Evolutionary conservation across 495 filamentous ascomycete genomes (phyloP).

Genomic region (Evernia prunastri): DNA sequence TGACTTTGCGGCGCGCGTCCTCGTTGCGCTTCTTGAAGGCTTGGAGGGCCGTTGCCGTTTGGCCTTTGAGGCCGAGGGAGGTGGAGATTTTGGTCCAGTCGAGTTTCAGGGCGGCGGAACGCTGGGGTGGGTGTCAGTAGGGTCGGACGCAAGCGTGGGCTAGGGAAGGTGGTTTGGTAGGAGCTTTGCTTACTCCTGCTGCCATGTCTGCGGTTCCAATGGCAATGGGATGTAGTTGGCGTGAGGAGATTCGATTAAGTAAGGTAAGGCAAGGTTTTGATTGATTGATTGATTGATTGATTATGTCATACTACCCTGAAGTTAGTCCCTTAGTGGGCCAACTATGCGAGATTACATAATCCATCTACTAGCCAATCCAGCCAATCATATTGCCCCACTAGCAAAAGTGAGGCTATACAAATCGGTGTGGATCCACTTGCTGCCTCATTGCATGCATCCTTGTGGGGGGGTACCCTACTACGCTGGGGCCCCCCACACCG

Average conservation of each 20-base stretch:
- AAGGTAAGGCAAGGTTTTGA: too few relatives aligned
- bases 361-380: too few relatives aligned
- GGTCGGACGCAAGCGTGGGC: background rate
- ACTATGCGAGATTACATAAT: too few relatives aligned
- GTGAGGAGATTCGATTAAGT: constrained; percentile 44
- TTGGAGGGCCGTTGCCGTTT: constrained; percentile 81
- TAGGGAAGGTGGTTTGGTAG: background rate
- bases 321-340: too few relatives aligned
- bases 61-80: constrained; percentile 91
- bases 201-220: constrained; percentile 60
- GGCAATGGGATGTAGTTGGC: constrained; percentile 25
- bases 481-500: too few relatives aligned
- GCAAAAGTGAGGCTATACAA: too few relatives aligned
- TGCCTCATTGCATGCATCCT: too few relatives aligned
- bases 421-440: too few relatives aligned
- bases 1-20: constrained; percentile 89
- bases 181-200: constrained; percentile 50
- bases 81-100: constrained; percentile 91
- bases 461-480: too few relatives aligned
- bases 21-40: constrained; percentile 99
- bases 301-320: too few relatives aligned
- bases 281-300: too few relatives aligned
- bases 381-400: too few relatives aligned
- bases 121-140: constrained; percentile 48
- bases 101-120: constrained; percentile 97